Evolutionary conservation across 768 basidiomycete species (phyloP), one percentile per base, ranked within the genome.

Genomic region (Collybia nuda): DNA sequence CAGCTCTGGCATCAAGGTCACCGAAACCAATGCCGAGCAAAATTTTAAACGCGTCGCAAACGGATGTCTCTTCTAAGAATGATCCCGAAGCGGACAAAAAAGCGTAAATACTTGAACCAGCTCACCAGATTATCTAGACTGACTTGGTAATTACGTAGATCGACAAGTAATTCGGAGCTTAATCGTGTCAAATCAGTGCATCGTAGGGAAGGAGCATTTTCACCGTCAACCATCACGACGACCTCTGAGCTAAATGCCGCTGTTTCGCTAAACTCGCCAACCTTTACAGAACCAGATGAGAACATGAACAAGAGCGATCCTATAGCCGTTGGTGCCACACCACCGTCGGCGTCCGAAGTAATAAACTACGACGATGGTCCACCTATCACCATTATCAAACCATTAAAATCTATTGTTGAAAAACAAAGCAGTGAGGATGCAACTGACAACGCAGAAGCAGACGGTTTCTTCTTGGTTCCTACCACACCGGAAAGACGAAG

Each of bases 201-300:
- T 60, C 61, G 73, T 56, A 69, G 88, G 37, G 87, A 90, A 72
- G 86, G 84, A 47, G 88, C 87, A 5, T 86, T 85, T 59, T 70
- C 81, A 44, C 62, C 63, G 38, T 60, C 62, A 28, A 51, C 57
- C 21, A 32, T 32, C 32, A 39, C 43, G 40, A 52, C 53, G 43
- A 19, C 50, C 6, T 51, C 55, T 40, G 48, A 50, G 28, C 44
- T 51, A 47, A 53, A 54, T 14, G 45, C 29, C 24, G 11, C 44
- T 40, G 50, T 29, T 43, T 53, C 41, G 48, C 60, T 35, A 47
- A 35, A 42, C 32, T 14, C 42, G 5, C 62, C 51, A 28, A 14
- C 43, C 32, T 32, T 11, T 32, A 32, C 32, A 5, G 32, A 32
- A 32, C 6, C 32, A 14, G 6, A 32, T 32, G 32, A 32, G 14